phyloP scores from a whole-genome alignment of 2,329 filamentous ascomycete genomes.

The Pseudogymnoascus sp. region DNA sequence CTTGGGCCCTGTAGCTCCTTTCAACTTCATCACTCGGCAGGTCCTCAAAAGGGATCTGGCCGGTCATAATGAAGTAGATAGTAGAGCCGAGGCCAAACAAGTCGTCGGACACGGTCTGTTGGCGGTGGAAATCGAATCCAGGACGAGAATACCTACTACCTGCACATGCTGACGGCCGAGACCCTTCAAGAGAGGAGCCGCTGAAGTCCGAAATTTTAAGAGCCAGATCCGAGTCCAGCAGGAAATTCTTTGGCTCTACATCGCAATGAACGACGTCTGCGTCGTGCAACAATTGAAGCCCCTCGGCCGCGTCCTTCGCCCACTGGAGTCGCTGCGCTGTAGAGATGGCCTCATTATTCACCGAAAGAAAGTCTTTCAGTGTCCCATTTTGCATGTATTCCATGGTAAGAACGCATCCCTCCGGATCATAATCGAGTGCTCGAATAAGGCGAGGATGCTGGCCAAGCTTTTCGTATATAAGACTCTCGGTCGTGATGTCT shows the following conservation, averaged over 20 bases:
- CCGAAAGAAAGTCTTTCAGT: constrained; percentile 19
- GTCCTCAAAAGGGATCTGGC: constrained; percentile 25
- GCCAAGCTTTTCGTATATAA: constrained; percentile 21
- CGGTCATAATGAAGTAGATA: constrained; percentile 30
- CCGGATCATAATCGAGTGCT: constrained; percentile 20
- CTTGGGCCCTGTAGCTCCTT: constrained; percentile 19
- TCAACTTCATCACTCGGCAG: constrained; percentile 26
- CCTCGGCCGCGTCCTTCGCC: constrained; percentile 29
- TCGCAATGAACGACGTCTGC: constrained; percentile 33
- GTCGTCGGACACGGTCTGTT: constrained; percentile 24
- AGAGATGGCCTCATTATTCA: constrained; percentile 12
- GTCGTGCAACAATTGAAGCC: constrained; percentile 29
- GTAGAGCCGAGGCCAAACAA: constrained; percentile 30
- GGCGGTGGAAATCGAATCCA: constrained; percentile 21
- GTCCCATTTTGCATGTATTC: constrained; percentile 23
- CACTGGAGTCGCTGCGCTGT: constrained; percentile 22
- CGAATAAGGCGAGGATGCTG: constrained; percentile 18
- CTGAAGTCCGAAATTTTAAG: constrained; percentile 32
- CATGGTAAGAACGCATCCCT: constrained; percentile 21
- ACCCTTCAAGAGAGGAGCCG: constrained; percentile 27
- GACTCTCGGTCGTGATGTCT: constrained; percentile 19
- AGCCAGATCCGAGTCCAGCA: constrained; percentile 29
- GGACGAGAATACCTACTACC: constrained; percentile 21
- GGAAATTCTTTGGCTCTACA: constrained; percentile 32
- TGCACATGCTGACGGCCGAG: constrained; percentile 18